A percentile compares a stretch with the other conserved stretches of the same genome.
Evolutionary conservation across 495 filamentous ascomycete genomes (phyloP).

Genomic region (Penicillium herquei): DNA sequence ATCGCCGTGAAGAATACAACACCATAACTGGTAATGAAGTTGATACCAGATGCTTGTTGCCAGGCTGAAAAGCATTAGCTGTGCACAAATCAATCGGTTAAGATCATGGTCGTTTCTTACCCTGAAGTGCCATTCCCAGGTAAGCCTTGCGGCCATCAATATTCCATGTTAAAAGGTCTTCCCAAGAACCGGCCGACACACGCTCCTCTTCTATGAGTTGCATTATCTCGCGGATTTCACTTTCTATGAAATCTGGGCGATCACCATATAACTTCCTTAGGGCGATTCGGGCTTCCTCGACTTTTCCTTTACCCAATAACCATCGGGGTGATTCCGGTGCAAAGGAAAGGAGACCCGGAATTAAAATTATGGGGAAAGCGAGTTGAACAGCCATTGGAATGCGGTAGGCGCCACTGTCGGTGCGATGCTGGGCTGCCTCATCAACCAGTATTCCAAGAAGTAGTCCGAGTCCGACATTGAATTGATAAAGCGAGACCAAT

Average conservation of each 20-base stretch:
- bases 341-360: not conserved
- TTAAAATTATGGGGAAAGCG: not conserved
- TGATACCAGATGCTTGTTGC: conserved; percentile 3
- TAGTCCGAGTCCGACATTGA: not conserved
- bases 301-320: not conserved
- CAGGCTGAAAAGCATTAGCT: not conserved
- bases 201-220: not conserved
- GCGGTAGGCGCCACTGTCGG: not conserved
- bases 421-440: not conserved
- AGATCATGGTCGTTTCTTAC: not conserved
- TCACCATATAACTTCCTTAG: not conserved
- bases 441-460: not conserved
- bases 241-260: not conserved
- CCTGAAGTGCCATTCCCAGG: not conserved
- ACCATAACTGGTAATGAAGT: conserved; percentile 2
- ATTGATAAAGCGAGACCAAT: not conserved
- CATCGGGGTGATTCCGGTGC: conserved; percentile 1
- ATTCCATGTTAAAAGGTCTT: not conserved
- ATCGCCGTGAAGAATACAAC: not conserved
- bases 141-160: not conserved
- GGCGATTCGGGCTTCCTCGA: not conserved
- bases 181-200: not conserved
- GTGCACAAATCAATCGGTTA: not conserved
- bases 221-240: not conserved
- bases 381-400: conserved; percentile 1